phyloP scores from a whole-genome alignment of 306 rosid species.

The Glycine tomentella region DNA sequence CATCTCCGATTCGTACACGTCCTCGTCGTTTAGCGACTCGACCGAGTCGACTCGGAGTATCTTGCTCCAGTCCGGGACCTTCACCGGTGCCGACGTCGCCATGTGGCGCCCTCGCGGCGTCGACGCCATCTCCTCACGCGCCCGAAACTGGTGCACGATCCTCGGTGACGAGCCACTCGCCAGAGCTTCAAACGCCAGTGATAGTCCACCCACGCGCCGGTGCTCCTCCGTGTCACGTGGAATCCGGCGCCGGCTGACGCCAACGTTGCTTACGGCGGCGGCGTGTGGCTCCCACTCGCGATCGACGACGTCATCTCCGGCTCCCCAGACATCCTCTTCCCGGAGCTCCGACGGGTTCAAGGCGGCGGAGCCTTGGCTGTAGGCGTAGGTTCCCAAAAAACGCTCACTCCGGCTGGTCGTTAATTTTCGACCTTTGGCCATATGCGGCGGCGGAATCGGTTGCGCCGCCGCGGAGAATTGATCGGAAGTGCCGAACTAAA shows the following conservation, averaged over 20 bases:
- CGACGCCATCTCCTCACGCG: slow-evolving; percentile 54
- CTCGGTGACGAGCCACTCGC: slow-evolving; percentile 51
- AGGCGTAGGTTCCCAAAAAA: slow-evolving; percentile 66
- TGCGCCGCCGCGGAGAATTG: slow-evolving; percentile 22
- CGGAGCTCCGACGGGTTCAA: slow-evolving; percentile 69
- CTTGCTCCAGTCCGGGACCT: slow-evolving; percentile 99
- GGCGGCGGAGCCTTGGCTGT: slow-evolving; percentile 49
- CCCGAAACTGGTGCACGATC: slow-evolving; percentile 78
- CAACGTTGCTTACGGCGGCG: slow-evolving; percentile 20
- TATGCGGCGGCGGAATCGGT: slow-evolving; percentile 52
- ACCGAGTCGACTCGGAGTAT: slow-evolving; percentile 85
- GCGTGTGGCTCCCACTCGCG: slow-evolving; percentile 51
- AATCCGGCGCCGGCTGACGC: slow-evolving; percentile 47
- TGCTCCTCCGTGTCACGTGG: slow-evolving; percentile 47
- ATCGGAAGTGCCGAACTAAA: not conserved
- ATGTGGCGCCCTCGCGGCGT: slow-evolving; percentile 57
- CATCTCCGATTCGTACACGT: slow-evolving; percentile 65
- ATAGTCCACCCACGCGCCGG: slow-evolving; percentile 65
- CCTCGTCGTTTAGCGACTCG: slow-evolving; percentile 68
- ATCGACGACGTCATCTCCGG: slow-evolving; percentile 49
- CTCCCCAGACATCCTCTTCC: slow-evolving; percentile 89
- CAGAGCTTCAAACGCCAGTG: slow-evolving; percentile 73
- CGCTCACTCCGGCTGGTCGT: slow-evolving; percentile 80
- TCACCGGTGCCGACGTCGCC: slow-evolving; percentile 86
- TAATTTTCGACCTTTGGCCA: slow-evolving; percentile 93